A percentile compares a stretch with the other conserved stretches of the same genome.
phyloP scores from a whole-genome alignment of 2,329 filamentous ascomycete genomes.

The Fusarium sp. region DNA sequence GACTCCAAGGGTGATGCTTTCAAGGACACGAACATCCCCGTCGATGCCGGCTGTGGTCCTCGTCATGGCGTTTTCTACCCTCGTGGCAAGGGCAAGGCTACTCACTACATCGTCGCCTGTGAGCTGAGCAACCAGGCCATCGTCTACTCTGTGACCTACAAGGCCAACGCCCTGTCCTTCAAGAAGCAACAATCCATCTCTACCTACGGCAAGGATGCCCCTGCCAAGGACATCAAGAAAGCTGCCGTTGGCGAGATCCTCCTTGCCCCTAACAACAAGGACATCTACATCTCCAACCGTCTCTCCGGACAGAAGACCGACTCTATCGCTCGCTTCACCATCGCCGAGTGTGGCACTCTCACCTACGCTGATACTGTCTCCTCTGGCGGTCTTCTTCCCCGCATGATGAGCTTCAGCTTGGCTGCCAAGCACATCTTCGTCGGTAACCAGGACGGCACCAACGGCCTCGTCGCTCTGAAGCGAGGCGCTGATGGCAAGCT shows the following conservation, averaged over 20 bases:
- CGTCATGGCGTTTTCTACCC: conserved; percentile 64
- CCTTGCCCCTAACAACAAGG: conserved; percentile 55
- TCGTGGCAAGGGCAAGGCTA: conserved; percentile 48
- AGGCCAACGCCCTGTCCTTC: conserved; percentile 52
- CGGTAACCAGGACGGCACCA: conserved; percentile 59
- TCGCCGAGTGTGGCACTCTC: conserved; percentile 49
- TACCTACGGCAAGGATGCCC: conserved; percentile 54
- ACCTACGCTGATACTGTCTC: conserved; percentile 51
- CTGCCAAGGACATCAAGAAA: conserved; percentile 51
- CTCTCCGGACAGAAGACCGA: conserved; percentile 59
- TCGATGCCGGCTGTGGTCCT: conserved; percentile 58
- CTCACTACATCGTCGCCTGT: conserved; percentile 61
- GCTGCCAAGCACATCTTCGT: conserved; percentile 57
- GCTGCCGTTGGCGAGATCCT: conserved; percentile 61
- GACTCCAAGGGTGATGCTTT: conserved; percentile 58
- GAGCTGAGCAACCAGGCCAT: conserved; percentile 60
- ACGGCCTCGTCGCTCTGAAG: conserved; percentile 56
- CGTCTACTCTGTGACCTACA: conserved; percentile 58
- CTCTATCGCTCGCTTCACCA: conserved; percentile 61
- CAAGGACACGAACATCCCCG: conserved; percentile 49
- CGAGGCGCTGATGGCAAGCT: conserved; percentile 50
- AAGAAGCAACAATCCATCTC: conserved; percentile 53
- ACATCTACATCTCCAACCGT: conserved; percentile 66
- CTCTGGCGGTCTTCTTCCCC: conserved; percentile 55
- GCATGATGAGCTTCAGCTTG: conserved; percentile 59